A percentile compares a stretch with the other conserved stretches of the same genome.
phyloP scores from a whole-genome alignment of 2,329 filamentous ascomycete genomes.

The Fusarium xylarioides region DNA sequence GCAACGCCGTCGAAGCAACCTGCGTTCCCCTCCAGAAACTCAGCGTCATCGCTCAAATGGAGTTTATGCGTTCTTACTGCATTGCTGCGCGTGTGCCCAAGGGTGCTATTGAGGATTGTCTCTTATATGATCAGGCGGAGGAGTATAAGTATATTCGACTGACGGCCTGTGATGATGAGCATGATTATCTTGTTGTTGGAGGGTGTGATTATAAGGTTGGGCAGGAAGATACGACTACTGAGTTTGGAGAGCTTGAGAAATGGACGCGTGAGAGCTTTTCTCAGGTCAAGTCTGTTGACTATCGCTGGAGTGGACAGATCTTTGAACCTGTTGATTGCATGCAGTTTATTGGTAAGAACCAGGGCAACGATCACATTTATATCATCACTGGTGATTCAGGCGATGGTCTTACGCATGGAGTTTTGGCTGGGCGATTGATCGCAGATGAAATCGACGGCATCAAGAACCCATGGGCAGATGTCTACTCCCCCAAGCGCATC shows the following conservation, averaged over 20 bases:
- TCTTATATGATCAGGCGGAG: constrained; percentile 65
- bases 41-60: constrained; percentile 61
- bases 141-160: constrained; percentile 65
- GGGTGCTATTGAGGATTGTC: constrained; percentile 60
- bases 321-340: constrained; percentile 64
- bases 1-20: constrained; percentile 62
- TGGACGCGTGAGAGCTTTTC: constrained; percentile 65
- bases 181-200: constrained; percentile 65
- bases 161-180: constrained; percentile 60
- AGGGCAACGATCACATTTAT: constrained; percentile 60
- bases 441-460: constrained; percentile 62
- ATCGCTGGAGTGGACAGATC: constrained; percentile 66
- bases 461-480: constrained; percentile 57
- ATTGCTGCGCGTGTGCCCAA: constrained; percentile 64
- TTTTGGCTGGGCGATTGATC: constrained; percentile 61
- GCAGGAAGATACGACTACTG: constrained; percentile 55
- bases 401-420: constrained; percentile 65
- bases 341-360: constrained; percentile 65
- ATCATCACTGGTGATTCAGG: constrained; percentile 66
- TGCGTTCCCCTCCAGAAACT: constrained; percentile 65
- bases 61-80: constrained; percentile 64
- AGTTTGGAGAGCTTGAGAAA: constrained; percentile 60
- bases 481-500: constrained; percentile 62
- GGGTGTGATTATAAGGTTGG: constrained; percentile 69
- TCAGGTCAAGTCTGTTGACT: constrained; percentile 58